Percentiles rank a stretch among this genome's conserved stretches.
These are phyloP conservation scores for Aquilaria malaccensis DNA, from an alignment of 345 rosid genomes.

Conservation along the genomic window DNA sequence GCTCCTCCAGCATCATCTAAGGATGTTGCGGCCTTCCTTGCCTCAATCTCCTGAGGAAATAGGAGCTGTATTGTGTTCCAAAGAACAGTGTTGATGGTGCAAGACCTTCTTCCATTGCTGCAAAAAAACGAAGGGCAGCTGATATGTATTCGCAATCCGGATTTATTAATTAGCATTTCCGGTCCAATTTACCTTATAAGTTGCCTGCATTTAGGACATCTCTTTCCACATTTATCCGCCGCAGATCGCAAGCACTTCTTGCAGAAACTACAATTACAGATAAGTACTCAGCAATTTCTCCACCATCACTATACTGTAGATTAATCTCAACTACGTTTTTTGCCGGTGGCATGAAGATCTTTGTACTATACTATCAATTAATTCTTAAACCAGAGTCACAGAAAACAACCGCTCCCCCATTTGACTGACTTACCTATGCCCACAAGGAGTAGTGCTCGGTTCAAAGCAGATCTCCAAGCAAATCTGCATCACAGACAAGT, in stretches of 20 bases:
- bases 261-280: slow-evolving; percentile 55
- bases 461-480: slow-evolving; percentile 94
- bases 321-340: too few relatives aligned
- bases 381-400: neutral
- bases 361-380: too few relatives aligned
- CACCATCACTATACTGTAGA: too few relatives aligned
- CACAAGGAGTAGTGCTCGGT: slow-evolving; percentile 92
- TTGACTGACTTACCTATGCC: slow-evolving; percentile 59
- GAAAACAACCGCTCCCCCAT: neutral
- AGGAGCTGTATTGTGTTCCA: slow-evolving; percentile 98
- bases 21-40: slow-evolving; percentile 48
- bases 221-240: slow-evolving; percentile 87
- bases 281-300: neutral
- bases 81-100: slow-evolving; percentile 85
- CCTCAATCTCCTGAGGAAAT: slow-evolving; percentile 80
- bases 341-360: too few relatives aligned
- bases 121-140: slow-evolving; percentile 3
- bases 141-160: too few relatives aligned
- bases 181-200: slow-evolving; percentile 49
- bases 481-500: slow-evolving; percentile 39
- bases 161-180: neutral
- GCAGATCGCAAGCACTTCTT: slow-evolving; percentile 80
- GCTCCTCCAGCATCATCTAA: slow-evolving; percentile 15
- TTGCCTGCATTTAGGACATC: slow-evolving; percentile 91
- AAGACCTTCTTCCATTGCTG: slow-evolving; percentile 84